Evolutionary conservation across 148 eudicot genomes (phyloP).

Genomic region (Cornus kousa): DNA sequence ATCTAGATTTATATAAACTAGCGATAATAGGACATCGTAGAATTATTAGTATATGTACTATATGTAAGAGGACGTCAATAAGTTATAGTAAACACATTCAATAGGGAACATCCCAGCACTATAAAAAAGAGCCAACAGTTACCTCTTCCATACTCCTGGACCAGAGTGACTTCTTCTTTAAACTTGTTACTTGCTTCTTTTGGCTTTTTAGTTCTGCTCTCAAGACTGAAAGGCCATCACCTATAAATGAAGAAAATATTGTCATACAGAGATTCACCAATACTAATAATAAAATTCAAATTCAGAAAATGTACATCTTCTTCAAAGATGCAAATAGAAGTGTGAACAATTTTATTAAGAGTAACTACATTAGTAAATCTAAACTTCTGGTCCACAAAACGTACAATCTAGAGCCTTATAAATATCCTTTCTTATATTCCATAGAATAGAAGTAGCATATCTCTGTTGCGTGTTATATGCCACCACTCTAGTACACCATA

Average conservation of each 20-base stretch:
- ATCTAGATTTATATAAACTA: too few species aligned
- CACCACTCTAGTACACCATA: neutral
- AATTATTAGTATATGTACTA: neutral
- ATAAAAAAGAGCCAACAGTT: conserved; percentile 14
- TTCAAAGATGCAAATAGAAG: neutral
- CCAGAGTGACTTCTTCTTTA: conserved; percentile 70
- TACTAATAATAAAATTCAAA: neutral
- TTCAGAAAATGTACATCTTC: neutral
- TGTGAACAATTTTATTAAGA: neutral
- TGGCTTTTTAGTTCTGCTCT: conserved; percentile 47
- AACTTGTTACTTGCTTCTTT: conserved; percentile 42
- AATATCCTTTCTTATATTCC: neutral
- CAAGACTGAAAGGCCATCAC: conserved; percentile 25
- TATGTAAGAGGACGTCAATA: neutral
- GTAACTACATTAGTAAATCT: neutral
- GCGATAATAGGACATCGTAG: neutral
- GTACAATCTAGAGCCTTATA: neutral
- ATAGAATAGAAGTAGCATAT: neutral
- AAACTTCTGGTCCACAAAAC: neutral
- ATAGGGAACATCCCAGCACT: neutral
- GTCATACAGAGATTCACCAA: neutral
- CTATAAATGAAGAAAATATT: conserved; percentile 19
- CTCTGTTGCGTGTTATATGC: neutral
- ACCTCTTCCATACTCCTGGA: conserved; percentile 73
- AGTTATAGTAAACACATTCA: neutral